A percentile compares a stretch with the other conserved stretches of the same genome.
phyloP scores from a whole-genome alignment of 306 rosid species.

The Casuarina cunninghamiana region DNA sequence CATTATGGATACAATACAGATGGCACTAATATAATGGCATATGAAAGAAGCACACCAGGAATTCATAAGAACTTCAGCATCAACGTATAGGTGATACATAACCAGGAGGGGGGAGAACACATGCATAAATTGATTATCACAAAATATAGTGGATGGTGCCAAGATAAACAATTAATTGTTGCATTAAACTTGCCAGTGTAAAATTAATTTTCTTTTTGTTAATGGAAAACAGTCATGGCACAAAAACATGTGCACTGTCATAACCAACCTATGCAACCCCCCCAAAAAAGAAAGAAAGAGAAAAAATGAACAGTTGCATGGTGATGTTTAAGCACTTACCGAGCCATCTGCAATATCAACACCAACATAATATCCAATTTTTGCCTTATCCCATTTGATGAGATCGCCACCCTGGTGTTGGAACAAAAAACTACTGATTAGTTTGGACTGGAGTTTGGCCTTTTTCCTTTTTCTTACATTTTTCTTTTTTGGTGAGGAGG shows the following conservation, averaged over 20 bases:
- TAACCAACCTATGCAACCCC: neutral
- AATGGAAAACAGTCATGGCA: too few species aligned
- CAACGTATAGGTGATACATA: constrained; percentile 16
- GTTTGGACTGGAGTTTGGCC: neutral
- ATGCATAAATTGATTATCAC: too few species aligned
- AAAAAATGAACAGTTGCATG: constrained; percentile 12
- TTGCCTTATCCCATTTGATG: constrained; percentile 99
- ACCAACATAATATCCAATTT: constrained; percentile 93
- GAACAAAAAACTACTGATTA: neutral
- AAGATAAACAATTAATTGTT: neutral
- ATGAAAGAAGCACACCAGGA: constrained; percentile 14
- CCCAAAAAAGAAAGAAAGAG: constrained; percentile 10
- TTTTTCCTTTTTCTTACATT: neutral
- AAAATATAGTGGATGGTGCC: neutral
- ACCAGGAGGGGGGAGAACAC: neutral
- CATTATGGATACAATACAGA: constrained; percentile 15
- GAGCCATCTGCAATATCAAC: constrained; percentile 97
- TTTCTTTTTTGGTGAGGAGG: too few species aligned
- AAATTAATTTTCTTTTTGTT: neutral
- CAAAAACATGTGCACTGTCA: too few species aligned
- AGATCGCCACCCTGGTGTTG: constrained; percentile 90
- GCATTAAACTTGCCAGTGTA: neutral
- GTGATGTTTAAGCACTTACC: constrained; percentile 44
- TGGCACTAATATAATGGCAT: constrained; percentile 25
- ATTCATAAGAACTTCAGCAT: constrained; percentile 21